Percentiles rank a stretch among this genome's conserved stretches.
These are phyloP conservation scores for Theileria orientalis DNA, from an alignment of 169 alveolate genomes.

Conservation along the genomic window DNA sequence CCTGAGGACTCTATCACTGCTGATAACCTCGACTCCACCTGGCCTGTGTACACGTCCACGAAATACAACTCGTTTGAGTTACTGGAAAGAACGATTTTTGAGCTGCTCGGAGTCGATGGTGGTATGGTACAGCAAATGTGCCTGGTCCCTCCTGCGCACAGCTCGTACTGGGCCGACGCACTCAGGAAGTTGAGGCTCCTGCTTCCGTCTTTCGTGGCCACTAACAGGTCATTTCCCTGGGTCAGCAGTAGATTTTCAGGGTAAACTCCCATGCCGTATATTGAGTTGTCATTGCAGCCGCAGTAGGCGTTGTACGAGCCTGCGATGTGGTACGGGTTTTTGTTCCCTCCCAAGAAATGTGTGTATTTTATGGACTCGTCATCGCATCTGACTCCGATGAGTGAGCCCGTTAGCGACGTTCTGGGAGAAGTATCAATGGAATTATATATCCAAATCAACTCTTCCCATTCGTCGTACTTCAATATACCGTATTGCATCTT, in stretches of 20 bases:
- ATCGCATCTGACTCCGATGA: slow-evolving; percentile 37
- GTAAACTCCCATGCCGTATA: slow-evolving; percentile 39
- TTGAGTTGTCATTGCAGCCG: slow-evolving; percentile 27
- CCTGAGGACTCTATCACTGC: not conserved
- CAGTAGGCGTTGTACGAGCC: slow-evolving; percentile 21
- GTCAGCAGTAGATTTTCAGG: slow-evolving; percentile 31
- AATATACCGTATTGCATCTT: slow-evolving; percentile 59
- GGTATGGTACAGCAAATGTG: slow-evolving; percentile 50
- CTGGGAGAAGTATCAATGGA: slow-evolving; percentile 26
- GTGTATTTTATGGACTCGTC: slow-evolving; percentile 45
- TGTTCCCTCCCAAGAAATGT: slow-evolving; percentile 18
- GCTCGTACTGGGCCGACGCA: slow-evolving; percentile 27
- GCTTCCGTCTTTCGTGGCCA: slow-evolving; percentile 32
- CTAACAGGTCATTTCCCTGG: slow-evolving; percentile 28
- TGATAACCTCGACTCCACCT: slow-evolving; percentile 12
- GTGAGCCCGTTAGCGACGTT: slow-evolving; percentile 48
- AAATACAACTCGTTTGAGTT: slow-evolving; percentile 27
- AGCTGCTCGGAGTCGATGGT: slow-evolving; percentile 13
- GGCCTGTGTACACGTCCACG: slow-evolving; percentile 42
- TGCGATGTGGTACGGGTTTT: not conserved
- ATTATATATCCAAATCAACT: slow-evolving; percentile 57
- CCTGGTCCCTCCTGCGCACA: slow-evolving; percentile 17
- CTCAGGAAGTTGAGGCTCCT: slow-evolving; percentile 24
- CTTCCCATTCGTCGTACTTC: slow-evolving; percentile 62
- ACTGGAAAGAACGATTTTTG: slow-evolving; percentile 20